phyloP scores from a whole-genome alignment of 129 eudicot species.

The Daucus carota region DNA sequence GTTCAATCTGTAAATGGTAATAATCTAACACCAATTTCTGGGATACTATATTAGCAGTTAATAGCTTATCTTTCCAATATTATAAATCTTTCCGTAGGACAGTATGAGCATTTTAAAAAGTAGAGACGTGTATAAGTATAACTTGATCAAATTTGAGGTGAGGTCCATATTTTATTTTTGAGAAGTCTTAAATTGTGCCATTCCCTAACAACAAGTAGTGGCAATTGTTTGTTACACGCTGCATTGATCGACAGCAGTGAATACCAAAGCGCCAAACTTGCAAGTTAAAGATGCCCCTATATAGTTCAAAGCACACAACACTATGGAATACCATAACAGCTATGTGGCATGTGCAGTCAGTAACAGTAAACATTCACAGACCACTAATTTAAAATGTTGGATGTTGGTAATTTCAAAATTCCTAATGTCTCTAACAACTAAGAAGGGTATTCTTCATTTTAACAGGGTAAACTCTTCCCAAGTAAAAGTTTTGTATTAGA shows the following conservation, averaged over 20 bases:
- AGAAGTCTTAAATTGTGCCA: not conserved
- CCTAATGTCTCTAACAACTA: too few relatives aligned
- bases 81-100: not conserved
- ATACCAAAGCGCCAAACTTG: not conserved
- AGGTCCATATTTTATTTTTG: not conserved
- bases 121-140: not conserved
- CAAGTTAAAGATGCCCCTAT: not conserved
- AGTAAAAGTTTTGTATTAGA: not conserved
- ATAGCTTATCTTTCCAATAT: not conserved
- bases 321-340: not conserved
- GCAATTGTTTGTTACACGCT: not conserved
- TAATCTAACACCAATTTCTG: not conserved
- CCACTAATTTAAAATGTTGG: not conserved
- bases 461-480: not conserved
- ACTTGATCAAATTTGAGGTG: not conserved
- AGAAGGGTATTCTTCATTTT: not conserved
- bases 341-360: conserved; percentile 1
- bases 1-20: not conserved
- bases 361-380: not conserved
- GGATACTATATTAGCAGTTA: not conserved
- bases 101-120: not conserved
- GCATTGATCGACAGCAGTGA: not conserved
- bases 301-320: not conserved
- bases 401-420: not conserved
- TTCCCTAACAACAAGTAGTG: not conserved